Base-by-base conservation (phyloP, 1,284 basidiomycete genomes). In the Pascua sp. region DNA sequence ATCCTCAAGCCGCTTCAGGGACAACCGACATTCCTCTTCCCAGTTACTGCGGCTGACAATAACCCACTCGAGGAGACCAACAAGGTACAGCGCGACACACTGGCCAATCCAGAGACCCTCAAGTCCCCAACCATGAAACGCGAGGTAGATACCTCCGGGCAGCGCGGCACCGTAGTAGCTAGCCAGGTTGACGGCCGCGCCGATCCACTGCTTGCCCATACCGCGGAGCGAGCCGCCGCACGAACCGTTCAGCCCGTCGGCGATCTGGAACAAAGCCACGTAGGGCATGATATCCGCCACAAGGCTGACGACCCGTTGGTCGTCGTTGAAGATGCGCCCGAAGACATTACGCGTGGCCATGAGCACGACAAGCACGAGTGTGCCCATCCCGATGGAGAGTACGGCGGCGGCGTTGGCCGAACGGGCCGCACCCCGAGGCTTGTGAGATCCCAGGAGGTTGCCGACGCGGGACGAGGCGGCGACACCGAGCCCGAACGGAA, bases 171-270 rank as follows among this genome's bases (percentile, higher is more conserved):
- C 51, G 38, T 52, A 52, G 37, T 52, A 52, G 36, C 42, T 45
- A 11, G 37, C 32, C 3, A 52, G 43, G 38, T 52, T 52, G 51
- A 52, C 51, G 2, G 44, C 11, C 4, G 51, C 51, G 37, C 51
- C 51, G 43, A 52, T 52, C 43, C 51, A 45, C 51, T 52, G 51
- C 51, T 52, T 52, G 16, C 51, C 51, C 51, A 52, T 52, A 2
- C 51, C 51, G 17, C 51, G 51, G 2, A 52, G 51, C 3, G 43
- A 11, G 10, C 51, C 51, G n/a, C 51, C 51, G 17, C 51, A 52
- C 8, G 51, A 52, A 5, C 51, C 51, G 44, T 52, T 52, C 16
- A 52, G 51, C 1, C 51, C 51, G 43, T 52, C 51, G 32, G 51
- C 51, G 17, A 52, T 52, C 51, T 52, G 51, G 51, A 52, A 52